These are phyloP conservation scores for Beta corolliflora DNA, from an alignment of 179 eudicot genomes.

Conservation along the genomic window DNA sequence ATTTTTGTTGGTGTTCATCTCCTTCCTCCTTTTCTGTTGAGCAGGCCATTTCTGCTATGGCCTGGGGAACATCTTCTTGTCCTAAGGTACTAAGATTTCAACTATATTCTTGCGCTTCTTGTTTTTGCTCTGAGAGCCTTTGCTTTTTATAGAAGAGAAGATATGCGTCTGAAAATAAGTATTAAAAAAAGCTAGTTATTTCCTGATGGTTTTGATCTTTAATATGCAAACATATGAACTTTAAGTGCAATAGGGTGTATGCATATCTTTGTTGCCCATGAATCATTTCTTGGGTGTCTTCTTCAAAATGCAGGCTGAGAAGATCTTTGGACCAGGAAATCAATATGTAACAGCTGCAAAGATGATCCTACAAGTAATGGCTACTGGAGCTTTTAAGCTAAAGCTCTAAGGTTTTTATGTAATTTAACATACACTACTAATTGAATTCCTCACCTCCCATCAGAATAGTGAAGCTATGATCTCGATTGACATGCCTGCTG, in stretches of 20 bases:
- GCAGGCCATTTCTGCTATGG: slow-evolving; percentile 99
- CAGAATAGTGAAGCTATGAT: slow-evolving; percentile 99
- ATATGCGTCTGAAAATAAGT: neutral
- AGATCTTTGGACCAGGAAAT: slow-evolving; percentile 98
- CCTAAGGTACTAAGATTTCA: slow-evolving; percentile 67
- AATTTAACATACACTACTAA: neutral
- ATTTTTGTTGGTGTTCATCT: slow-evolving; percentile 14
- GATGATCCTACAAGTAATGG: slow-evolving; percentile 91
- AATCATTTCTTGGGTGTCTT: slow-evolving; percentile 3
- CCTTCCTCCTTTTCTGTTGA: slow-evolving; percentile 24
- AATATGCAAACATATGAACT: neutral
- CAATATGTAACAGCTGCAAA: slow-evolving; percentile 99
- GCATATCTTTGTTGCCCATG: neutral
- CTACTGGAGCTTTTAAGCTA: neutral
- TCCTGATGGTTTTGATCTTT: neutral
- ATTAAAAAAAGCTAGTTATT: neutral
- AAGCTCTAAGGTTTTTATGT: neutral
- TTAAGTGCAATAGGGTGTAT: neutral
- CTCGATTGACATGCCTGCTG: slow-evolving; percentile 99
- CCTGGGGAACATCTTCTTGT: slow-evolving; percentile 98
- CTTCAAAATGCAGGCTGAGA: slow-evolving; percentile 66
- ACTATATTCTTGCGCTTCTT: neutral
- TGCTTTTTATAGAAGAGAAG: neutral
- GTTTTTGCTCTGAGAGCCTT: neutral
- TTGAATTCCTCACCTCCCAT: slow-evolving; percentile 16